Evolutionary conservation across 192 early-diverging fungal species (phyloP), one percentile per base, ranked within the genome.

Genomic region (Dissophora ornata): DNA sequence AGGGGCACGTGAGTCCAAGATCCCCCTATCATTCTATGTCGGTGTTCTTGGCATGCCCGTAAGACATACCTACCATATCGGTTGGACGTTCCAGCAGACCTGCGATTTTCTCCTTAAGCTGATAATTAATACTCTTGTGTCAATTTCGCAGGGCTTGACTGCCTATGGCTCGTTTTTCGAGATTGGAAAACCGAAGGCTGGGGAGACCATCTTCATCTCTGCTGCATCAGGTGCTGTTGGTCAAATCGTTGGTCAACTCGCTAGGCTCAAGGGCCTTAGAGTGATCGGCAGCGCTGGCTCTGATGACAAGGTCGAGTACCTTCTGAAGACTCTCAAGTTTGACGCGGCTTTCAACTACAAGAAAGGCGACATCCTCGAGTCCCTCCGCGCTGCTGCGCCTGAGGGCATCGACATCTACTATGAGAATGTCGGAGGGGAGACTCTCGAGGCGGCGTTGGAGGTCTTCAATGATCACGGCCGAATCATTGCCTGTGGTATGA

Each of bases 261-360:
- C 88, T 36, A 94, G 91, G 66, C 77, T 12, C 26, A 8, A 33
- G 32, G 95, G 95, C 4, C 85, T 92, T 45, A 81, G 80, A 16
- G 96, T 98, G 4, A 85, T 98, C 38, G 96, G 94, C 44, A 45
- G 18, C 22, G 93, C 93, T n/a, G 94, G 94, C 6, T 87, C 87
- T 1, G 93, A 96, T 61, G 92, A 93, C 0, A 98, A 98, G 71
- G 90, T 91, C 22, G 83, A 71, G 13, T 88, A 85, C 58, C 81
- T 95, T 21, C 85, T 87, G 56, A 79, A 84, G 2, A 82, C 83
- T 32, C 69, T 91, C 49, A 89, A 90, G 11, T 93, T 91, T 48
- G 94, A 97, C 79, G 91, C 80, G 4, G 96, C 85, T 7, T 92
- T 97, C 85, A 97, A 97, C 85, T 97, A 97, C 90, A 97, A 96